Evolutionary conservation across 2,329 filamentous ascomycete genomes (phyloP).

Genomic region (Phaeophleospora eucalypticola): DNA sequence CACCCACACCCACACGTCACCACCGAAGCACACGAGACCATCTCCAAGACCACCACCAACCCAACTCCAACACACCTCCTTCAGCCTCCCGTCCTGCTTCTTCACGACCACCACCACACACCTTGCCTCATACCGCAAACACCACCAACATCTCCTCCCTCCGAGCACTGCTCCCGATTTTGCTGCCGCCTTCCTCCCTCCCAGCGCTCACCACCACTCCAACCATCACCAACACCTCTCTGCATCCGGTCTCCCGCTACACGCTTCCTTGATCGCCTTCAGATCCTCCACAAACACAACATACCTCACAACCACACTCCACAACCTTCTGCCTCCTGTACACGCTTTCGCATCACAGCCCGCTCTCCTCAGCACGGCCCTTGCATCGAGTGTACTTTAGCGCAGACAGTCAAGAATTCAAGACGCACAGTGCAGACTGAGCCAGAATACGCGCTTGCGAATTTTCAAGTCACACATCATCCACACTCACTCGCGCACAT

Average conservation of each 20-base stretch:
- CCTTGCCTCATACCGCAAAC: not conserved
- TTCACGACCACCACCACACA: not conserved
- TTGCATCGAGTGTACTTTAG: constrained; percentile 18
- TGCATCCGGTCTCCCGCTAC: constrained; percentile 4
- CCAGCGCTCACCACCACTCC: constrained; percentile 9
- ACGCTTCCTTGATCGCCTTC: constrained; percentile 14
- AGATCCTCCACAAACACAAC: constrained; percentile 7
- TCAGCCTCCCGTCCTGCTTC: not conserved
- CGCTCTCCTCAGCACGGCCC: constrained; percentile 11
- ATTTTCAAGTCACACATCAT: constrained; percentile 5
- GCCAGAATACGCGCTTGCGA: constrained; percentile 1
- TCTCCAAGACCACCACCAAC: not conserved
- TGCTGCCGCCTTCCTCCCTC: not conserved
- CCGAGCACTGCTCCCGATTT: constrained; percentile 3
- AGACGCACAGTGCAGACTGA: constrained; percentile 8
- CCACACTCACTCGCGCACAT: constrained; percentile 3
- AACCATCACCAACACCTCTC: constrained; percentile 10
- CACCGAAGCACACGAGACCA: not conserved
- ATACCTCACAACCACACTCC: constrained; percentile 4
- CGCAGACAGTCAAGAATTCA: constrained; percentile 19
- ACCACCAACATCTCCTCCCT: constrained; percentile 1
- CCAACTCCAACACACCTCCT: not conserved
- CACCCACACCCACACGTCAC: not conserved
- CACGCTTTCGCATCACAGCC: constrained; percentile 6
- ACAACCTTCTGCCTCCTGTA: constrained; percentile 7